A percentile compares a stretch with the other conserved stretches of the same genome.
Evolutionary conservation across 164 flowering plant genomes (phyloP).

Genomic region (Malania oleifera): DNA sequence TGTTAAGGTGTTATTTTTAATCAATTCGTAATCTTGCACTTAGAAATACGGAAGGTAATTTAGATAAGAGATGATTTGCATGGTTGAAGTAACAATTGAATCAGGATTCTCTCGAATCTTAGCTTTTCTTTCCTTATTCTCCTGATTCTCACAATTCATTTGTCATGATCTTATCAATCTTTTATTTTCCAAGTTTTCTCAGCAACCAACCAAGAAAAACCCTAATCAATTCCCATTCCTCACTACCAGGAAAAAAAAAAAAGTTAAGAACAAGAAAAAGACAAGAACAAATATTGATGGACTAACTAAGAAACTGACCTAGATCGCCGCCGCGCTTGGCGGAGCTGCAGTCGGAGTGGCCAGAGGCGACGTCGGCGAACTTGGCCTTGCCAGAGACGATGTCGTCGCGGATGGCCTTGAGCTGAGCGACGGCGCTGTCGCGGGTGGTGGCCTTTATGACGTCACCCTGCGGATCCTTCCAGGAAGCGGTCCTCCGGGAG

Average conservation of each 20-base stretch:
- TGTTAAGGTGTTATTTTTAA: no score
- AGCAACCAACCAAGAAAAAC: background rate
- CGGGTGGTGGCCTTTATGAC: constrained; percentile 60
- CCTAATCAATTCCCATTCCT: background rate
- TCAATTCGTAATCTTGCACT: no score
- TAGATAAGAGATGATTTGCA: no score
- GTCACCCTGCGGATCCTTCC: constrained; percentile 94
- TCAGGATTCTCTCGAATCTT: no score
- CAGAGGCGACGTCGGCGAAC: constrained; percentile 69
- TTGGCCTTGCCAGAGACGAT: constrained; percentile 66
- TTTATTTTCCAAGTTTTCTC: background rate
- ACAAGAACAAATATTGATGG: no score
- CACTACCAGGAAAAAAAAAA: background rate
- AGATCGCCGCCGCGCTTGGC: constrained; percentile 99
- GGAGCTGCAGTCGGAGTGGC: constrained; percentile 85
- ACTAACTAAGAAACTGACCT: constrained; percentile 51
- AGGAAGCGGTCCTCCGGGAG: constrained; percentile 81
- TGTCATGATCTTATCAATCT: no score
- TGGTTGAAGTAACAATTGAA: no score
- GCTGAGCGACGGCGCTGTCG: constrained; percentile 70
- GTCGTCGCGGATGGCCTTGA: constrained; percentile 57
- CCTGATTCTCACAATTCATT: background rate
- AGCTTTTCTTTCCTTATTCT: background rate
- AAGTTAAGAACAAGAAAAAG: background rate
- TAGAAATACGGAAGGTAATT: no score